phyloP scores from a whole-genome alignment of 2,329 filamentous ascomycete species.

The Celoporthe dispersa region DNA sequence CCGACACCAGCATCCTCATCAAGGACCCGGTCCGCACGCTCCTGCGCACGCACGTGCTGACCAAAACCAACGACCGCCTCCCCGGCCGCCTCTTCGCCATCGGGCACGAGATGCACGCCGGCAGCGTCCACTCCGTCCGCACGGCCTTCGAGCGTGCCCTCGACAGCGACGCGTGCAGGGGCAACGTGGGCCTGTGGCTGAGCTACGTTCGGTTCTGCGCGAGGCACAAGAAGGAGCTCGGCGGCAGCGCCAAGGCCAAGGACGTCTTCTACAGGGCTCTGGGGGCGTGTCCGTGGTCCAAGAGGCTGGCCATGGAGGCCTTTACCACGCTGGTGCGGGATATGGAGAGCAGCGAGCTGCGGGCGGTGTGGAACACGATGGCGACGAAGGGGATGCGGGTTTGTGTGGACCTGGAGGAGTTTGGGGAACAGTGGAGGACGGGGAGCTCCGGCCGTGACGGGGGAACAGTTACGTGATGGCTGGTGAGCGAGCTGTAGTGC shows the following conservation, averaged over 20 bases:
- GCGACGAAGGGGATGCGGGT: constrained; percentile 54
- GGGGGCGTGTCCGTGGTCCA: constrained; percentile 54
- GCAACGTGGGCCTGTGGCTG: constrained; percentile 52
- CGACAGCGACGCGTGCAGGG: constrained; percentile 43
- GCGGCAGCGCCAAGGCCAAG: constrained; percentile 42
- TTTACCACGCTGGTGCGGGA: constrained; percentile 50
- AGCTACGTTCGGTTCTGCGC: constrained; percentile 55
- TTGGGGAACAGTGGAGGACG: constrained; percentile 42
- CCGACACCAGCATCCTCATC: constrained; percentile 72
- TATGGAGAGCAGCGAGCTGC: constrained; percentile 54
- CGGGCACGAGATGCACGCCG: constrained; percentile 52
- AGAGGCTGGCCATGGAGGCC: constrained; percentile 55
- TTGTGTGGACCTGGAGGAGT: constrained; percentile 57
- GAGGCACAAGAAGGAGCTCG: constrained; percentile 40
- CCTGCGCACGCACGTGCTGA: constrained; percentile 57
- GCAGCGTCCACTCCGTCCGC: constrained; percentile 54
- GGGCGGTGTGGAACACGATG: constrained; percentile 53
- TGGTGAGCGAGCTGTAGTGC: neutral
- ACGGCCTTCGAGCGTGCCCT: constrained; percentile 59
- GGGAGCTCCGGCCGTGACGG: neutral
- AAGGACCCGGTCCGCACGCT: constrained; percentile 77
- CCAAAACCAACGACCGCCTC: constrained; percentile 45
- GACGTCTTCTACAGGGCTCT: constrained; percentile 54
- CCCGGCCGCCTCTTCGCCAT: constrained; percentile 55
- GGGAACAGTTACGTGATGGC: neutral